Base-by-base conservation (phyloP, 2,329 filamentous ascomycete species). In the Ceratocystiopsis brevicomis region DNA sequence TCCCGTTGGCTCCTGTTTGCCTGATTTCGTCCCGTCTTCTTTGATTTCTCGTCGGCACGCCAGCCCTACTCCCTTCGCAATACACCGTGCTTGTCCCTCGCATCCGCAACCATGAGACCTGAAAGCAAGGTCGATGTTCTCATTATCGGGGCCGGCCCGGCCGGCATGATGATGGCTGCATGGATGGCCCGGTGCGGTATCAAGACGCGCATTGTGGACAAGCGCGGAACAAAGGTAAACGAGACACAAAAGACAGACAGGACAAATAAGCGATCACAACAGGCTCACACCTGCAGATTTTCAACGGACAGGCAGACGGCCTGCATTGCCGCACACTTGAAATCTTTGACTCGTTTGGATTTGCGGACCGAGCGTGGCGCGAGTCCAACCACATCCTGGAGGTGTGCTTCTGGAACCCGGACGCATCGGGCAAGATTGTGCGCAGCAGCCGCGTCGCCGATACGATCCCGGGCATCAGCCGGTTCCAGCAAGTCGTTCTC, bases 331-430 rank as follows among this genome's bases (percentile, higher is more conserved):
- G 78, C 3, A 81, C 75, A 0, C 62, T 82, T 3, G 77, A 85
- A 56, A 80, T 85, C n/a, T 72, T 84, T 44, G 76, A 85, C 51
- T 75, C 71, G 41, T 79, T 85, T 50, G 78, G 73, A 1, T 71
- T 85, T 45, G 74, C 64, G 3, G 69, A 81, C 47, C 61, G 68
- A 3, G 69, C 68, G 1, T 75, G 73, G 69, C 76, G 74, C 40
- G 78, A 83, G 51, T 67, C 71, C 12, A 80, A 79, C 53, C 75
- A 76, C 52, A 71, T 81, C 33, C 33, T 19, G 38, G 44, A 80
- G 61, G 72, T 78, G 44, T 56, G 61, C 21, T 63, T 72, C 44
- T 73, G 69, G 73, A 80, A 80, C 47, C 78, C 78, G 0, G 71
- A 73, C 44, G 56, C 65, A 32, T 59, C 74, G 34, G 75, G 76